Percentiles rank a stretch among this genome's conserved stretches.
These are phyloP conservation scores for Globisporangium irregulare DNA, from an alignment of 352 stramenopile species.

Conservation along the genomic window DNA sequence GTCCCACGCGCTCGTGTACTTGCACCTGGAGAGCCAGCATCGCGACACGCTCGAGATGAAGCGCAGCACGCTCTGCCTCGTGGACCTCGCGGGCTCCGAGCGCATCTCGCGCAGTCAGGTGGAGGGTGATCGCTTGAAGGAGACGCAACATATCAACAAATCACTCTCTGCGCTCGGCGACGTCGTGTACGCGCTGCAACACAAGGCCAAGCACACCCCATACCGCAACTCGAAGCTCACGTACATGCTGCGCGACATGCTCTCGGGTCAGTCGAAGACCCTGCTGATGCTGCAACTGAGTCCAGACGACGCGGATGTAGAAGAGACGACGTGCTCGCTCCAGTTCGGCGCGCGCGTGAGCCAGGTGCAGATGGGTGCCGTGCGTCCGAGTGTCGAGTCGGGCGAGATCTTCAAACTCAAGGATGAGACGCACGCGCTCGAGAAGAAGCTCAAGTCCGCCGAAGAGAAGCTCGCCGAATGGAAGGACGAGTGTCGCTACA, in stretches of 20 bases:
- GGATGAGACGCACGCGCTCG: slow-evolving; percentile 55
- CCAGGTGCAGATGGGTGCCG: slow-evolving; percentile 85
- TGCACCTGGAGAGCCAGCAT: slow-evolving; percentile 74
- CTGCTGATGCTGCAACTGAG: slow-evolving; percentile 92
- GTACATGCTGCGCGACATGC: slow-evolving; percentile 91
- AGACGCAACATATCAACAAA: slow-evolving; percentile 99
- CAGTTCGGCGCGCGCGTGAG: slow-evolving; percentile 89
- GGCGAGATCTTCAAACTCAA: slow-evolving; percentile 70
- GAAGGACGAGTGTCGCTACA: slow-evolving; percentile 47
- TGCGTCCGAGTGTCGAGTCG: slow-evolving; percentile 78
- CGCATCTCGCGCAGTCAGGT: slow-evolving; percentile 86
- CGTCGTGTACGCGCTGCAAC: slow-evolving; percentile 93
- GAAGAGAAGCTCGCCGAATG: slow-evolving; percentile 36
- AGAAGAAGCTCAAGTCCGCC: slow-evolving; percentile 28
- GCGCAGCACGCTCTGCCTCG: slow-evolving; percentile 93
- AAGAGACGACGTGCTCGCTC: slow-evolving; percentile 90
- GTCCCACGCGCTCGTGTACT: slow-evolving; percentile 80
- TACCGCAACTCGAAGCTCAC: slow-evolving; percentile 96
- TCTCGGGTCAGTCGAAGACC: slow-evolving; percentile 89
- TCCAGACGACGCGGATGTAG: slow-evolving; percentile 67
- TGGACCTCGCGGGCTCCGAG: slow-evolving; percentile 98
- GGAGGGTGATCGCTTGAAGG: slow-evolving; percentile 88
- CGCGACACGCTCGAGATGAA: slow-evolving; percentile 64
- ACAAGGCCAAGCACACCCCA: slow-evolving; percentile 92
- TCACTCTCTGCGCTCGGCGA: slow-evolving; percentile 95